A percentile compares a stretch with the other conserved stretches of the same genome.
phyloP scores from a whole-genome alignment of 2,329 filamentous ascomycete genomes.

The Ophiostoma sp. region DNA sequence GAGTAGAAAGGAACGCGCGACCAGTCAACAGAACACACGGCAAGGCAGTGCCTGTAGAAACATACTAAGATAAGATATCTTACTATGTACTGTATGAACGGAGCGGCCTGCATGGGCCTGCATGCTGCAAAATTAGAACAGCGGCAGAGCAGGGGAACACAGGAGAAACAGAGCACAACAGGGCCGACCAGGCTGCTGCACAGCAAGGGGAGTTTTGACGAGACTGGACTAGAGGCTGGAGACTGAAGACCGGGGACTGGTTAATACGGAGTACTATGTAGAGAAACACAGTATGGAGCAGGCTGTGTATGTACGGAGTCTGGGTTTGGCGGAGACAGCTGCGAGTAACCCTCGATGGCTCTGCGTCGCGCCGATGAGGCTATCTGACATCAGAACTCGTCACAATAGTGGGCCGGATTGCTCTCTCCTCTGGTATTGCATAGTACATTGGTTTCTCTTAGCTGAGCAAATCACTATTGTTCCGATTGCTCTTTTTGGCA shows the following conservation, averaged over 20 bases:
- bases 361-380: conserved; percentile 11
- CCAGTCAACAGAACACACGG: background rate
- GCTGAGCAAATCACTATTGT: background rate
- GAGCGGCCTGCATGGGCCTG: background rate
- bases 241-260: background rate
- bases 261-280: background rate
- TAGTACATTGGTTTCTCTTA: background rate
- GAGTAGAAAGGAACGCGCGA: background rate
- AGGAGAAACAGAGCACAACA: background rate
- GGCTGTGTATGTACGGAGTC: background rate
- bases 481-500: too few species aligned
- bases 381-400: conserved; percentile 9
- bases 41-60: background rate
- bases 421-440: background rate
- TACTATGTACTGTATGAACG: background rate
- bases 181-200: conserved; percentile 11
- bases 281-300: conserved; percentile 8
- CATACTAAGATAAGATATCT: too few species aligned
- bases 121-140: background rate
- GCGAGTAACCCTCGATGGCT: conserved; percentile 8
- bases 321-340: background rate
- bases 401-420: background rate
- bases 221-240: background rate
- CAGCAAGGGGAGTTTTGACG: conserved; percentile 5
- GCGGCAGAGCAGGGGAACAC: background rate